Evolutionary conservation across 2,329 filamentous ascomycete genomes (phyloP), one percentile per base, ranked within the genome.

Genomic region (Pseudogymnoascus verrucosus): DNA sequence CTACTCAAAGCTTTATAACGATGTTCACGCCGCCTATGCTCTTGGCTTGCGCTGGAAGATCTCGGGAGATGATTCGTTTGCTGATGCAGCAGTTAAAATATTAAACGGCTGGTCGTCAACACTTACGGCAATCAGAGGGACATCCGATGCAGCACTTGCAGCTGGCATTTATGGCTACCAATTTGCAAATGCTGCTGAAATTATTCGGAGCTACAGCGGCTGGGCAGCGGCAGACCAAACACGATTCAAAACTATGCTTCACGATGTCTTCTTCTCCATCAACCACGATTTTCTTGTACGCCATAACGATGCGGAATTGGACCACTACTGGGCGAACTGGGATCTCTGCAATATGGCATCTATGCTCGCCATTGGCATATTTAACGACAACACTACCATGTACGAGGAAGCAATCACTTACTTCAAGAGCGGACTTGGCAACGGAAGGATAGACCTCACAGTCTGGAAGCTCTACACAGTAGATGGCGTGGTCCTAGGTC

Each of bases 141-240:
- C 64, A 23, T 68, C 70, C 3, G 77, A 80, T 63, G 73, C 67
- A 26, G 76, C 71, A 63, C 75, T 81, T 2, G 74, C 75, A 0
- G 70, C 76, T 0, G 78, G 79, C 0, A 66, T 81, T 1, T 78
- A 81, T 36, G 78, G 79, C 0, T 79, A 80, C 62, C 71, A 81
- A 65, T 69, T 80, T 11, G 78, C 78, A 14, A 81, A 81, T 57
- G 78, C 76, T 0, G 79, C 73, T 0, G 79, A 81, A 64, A 69
- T 80, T 1, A 68, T 80, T 54, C 69, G 76, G 1, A 67, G 64
- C 19, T 75, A 78, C 61, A 26, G 61, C 7, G 72, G 69, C 1
- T 78, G 76, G 74, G 21, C 67, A 12, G 64, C 66, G 6, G 39
- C n/a, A 1, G 67, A 72, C 11, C 64, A 74, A 8, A 62, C 67